Conservation (phyloP, 768 basidiomycete genomes). For the Neoboletus brunneissimus region DNA sequence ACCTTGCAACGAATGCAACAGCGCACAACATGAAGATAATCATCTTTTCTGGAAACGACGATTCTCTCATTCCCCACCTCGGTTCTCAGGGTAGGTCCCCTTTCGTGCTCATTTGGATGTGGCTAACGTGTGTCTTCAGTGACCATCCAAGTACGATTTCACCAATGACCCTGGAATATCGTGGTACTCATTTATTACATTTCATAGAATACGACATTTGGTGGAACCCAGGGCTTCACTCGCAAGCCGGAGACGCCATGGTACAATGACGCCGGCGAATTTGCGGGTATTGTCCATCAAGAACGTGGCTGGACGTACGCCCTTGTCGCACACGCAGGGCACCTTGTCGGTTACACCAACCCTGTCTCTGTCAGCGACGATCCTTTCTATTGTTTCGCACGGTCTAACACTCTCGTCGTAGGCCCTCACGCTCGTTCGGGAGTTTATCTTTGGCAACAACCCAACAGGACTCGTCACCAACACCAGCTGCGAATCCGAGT, state of each 20-base stretch:
- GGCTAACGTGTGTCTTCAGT: slow-evolving; percentile 36
- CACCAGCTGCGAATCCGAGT: slow-evolving; percentile 19
- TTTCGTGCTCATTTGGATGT: neutral
- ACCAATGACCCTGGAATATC: neutral
- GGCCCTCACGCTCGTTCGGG: slow-evolving; percentile 60
- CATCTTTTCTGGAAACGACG: slow-evolving; percentile 68
- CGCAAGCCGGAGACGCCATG: slow-evolving; percentile 66
- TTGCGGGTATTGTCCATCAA: slow-evolving; percentile 70
- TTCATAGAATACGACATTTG: slow-evolving; percentile 71
- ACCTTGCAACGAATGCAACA: slow-evolving; percentile 64
- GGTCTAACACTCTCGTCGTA: slow-evolving; percentile 20
- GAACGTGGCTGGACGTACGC: slow-evolving; percentile 59
- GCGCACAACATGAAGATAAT: slow-evolving; percentile 50
- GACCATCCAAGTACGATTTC: slow-evolving; percentile 48
- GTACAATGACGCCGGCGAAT: slow-evolving; percentile 54
- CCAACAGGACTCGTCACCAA: slow-evolving; percentile 52
- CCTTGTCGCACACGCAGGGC: slow-evolving; percentile 39
- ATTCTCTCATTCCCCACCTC: slow-evolving; percentile 59
- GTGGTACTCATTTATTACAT: neutral
- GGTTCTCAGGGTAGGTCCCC: slow-evolving; percentile 54
- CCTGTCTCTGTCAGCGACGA: slow-evolving; percentile 44
- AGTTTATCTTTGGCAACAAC: slow-evolving; percentile 67
- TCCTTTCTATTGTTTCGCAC: neutral
- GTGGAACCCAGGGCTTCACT: slow-evolving; percentile 73
- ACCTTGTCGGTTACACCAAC: slow-evolving; percentile 37